phyloP scores from a whole-genome alignment of 257 asterid species.

The Apocynum venetum region DNA sequence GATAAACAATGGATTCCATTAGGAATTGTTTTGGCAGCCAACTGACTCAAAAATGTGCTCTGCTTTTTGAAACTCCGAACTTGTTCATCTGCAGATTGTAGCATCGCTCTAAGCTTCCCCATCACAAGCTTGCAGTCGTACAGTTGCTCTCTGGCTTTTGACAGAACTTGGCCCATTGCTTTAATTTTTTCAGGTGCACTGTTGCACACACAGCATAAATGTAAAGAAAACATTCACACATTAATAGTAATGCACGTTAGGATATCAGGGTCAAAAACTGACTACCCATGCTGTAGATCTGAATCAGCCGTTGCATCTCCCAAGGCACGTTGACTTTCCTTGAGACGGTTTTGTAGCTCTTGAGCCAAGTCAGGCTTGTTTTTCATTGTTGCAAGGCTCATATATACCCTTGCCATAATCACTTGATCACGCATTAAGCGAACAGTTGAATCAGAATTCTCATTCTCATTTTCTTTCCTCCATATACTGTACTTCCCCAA shows the following conservation, averaged over 20 bases:
- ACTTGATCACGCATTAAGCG: conserved; percentile 93
- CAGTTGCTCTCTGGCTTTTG: conserved; percentile 84
- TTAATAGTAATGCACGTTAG: conserved; percentile 9
- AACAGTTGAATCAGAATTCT: conserved; percentile 84
- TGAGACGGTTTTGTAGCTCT: conserved; percentile 73
- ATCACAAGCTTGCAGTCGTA: conserved; percentile 92
- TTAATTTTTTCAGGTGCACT: conserved; percentile 83
- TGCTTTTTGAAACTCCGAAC: conserved; percentile 94
- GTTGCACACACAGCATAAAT: conserved; percentile 22
- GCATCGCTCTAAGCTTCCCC: conserved; percentile 92
- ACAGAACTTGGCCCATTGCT: conserved; percentile 85
- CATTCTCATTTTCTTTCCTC: conserved; percentile 92
- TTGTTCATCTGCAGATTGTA: conserved; percentile 97
- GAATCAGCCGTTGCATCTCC: conserved; percentile 86
- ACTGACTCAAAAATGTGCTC: conserved; percentile 93
- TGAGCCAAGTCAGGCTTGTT: conserved; percentile 60
- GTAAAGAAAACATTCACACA: conserved; percentile 18
- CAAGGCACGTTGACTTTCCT: conserved; percentile 92
- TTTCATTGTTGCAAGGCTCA: conserved; percentile 79
- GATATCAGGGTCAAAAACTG: background rate
- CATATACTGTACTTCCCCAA: conserved; percentile 94
- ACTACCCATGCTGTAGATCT: conserved; percentile 70
- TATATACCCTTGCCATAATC: conserved; percentile 94
- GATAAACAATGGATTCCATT: conserved; percentile 93
- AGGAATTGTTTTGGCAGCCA: conserved; percentile 98